These are phyloP conservation scores for Penicillium maclennaniae DNA, from an alignment of 495 filamentous ascomycete genomes.

Conservation along the genomic window DNA sequence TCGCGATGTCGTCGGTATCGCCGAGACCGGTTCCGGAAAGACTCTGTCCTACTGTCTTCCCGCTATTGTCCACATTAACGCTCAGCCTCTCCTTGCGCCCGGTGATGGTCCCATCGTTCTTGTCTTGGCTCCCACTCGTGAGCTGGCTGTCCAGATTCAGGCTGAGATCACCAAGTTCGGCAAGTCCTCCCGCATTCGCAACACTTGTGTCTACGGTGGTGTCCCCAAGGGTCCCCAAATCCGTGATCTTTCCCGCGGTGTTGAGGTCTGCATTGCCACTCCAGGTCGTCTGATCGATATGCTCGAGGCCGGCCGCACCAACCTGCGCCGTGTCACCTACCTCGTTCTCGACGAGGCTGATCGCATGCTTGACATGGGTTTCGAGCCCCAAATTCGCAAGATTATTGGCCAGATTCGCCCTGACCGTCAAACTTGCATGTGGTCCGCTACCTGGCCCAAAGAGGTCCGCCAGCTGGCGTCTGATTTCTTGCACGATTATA, in stretches of 20 bases:
- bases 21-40: constrained; percentile 98
- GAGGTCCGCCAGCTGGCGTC: constrained; percentile 93
- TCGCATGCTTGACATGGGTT: constrained; percentile 99
- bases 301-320: constrained; percentile 95
- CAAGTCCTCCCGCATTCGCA: constrained; percentile 95
- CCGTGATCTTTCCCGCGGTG: constrained; percentile 86
- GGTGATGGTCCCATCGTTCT: constrained; percentile 97
- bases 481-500: constrained; percentile 93
- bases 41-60: constrained; percentile 97
- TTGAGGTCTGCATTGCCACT: constrained; percentile 97
- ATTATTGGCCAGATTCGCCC: constrained; percentile 97
- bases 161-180: constrained; percentile 99
- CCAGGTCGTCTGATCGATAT: constrained; percentile 98
- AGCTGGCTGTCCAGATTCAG: constrained; percentile 97
- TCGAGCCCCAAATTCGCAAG: constrained; percentile 98
- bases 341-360: constrained; percentile 98
- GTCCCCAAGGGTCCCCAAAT: constrained; percentile 96
- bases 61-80: constrained; percentile 98
- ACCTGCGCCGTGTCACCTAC: constrained; percentile 96
- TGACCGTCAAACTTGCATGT: constrained; percentile 99
- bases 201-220: constrained; percentile 98
- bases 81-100: constrained; percentile 93
- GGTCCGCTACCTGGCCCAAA: constrained; percentile 99
- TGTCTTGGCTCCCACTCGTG: constrained; percentile 91
- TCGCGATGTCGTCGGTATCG: constrained; percentile 98